Evolutionary conservation across 495 filamentous ascomycete species (phyloP).

Genomic region (Penicillium taxi): DNA sequence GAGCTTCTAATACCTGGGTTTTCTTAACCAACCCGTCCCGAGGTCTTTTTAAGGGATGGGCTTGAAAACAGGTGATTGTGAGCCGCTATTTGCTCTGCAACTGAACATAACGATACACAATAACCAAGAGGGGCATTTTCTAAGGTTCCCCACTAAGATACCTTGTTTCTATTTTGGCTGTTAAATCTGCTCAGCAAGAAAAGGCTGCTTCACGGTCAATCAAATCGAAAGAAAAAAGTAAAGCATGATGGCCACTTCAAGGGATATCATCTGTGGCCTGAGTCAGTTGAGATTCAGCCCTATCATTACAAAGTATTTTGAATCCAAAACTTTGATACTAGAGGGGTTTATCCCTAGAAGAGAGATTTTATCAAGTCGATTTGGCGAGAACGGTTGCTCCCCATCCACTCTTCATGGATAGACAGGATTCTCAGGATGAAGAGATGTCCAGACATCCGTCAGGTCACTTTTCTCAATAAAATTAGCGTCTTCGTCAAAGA

Average conservation of each 20-base stretch:
- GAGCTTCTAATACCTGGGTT: no score
- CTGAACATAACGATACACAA: no score
- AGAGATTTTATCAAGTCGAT: constrained; percentile 18
- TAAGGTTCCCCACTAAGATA: no score
- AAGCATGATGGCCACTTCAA: constrained; percentile 9
- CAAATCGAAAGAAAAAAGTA: constrained; percentile 5
- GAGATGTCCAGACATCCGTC: constrained; percentile 14
- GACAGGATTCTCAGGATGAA: constrained; percentile 11
- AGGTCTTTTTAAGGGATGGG: no score
- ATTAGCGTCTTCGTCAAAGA: constrained; percentile 14
- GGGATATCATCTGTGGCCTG: background rate
- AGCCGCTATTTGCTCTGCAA: no score
- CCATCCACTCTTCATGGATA: constrained; percentile 15
- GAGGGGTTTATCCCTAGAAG: constrained; percentile 12
- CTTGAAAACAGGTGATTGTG: no score
- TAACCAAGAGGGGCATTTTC: no score
- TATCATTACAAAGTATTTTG: constrained; percentile 4
- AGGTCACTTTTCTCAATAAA: constrained; percentile 12
- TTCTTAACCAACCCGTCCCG: no score
- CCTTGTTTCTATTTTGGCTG: no score
- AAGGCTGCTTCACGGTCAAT: no score
- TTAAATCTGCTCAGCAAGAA: no score
- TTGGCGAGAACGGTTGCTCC: constrained; percentile 1
- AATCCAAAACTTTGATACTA: constrained; percentile 8
- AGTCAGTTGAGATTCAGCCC: background rate